phyloP scores from a whole-genome alignment of 129 eudicot species.

The Chrysanthemum lavandulifolium region DNA sequence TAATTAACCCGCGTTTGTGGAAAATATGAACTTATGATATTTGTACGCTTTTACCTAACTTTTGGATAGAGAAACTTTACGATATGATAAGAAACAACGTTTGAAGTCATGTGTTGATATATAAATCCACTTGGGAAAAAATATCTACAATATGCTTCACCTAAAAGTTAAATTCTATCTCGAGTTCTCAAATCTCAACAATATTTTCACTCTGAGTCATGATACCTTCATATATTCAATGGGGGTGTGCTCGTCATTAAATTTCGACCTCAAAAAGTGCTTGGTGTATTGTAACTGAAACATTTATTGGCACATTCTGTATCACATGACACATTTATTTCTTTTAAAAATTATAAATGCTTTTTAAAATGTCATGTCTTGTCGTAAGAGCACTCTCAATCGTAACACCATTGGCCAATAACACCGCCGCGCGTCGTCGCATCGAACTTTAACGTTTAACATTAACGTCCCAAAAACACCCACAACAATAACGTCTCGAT shows the following conservation, averaged over 20 bases:
- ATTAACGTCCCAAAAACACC: too few species aligned
- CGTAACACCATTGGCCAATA: too few species aligned
- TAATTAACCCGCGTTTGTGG: background rate
- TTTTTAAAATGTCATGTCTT: too few species aligned
- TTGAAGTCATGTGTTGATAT: background rate
- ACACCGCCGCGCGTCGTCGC: too few species aligned
- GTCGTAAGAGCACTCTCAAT: too few species aligned
- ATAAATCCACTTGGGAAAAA: background rate
- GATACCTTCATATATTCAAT: background rate
- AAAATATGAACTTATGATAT: background rate
- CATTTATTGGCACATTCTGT: slow-evolving; percentile 23
- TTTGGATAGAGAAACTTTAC: background rate
- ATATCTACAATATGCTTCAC: background rate
- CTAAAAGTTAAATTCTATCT: background rate
- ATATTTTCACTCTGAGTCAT: too few species aligned
- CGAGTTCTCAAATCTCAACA: background rate
- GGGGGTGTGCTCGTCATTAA: slow-evolving; percentile 21
- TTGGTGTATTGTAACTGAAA: slow-evolving; percentile 15
- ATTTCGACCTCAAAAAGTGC: slow-evolving; percentile 21
- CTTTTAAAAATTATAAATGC: too few species aligned
- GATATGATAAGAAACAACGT: background rate
- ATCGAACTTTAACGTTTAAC: too few species aligned
- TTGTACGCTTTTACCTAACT: background rate
- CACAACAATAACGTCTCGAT: too few species aligned
- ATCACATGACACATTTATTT: slow-evolving; percentile 17